Evolutionary conservation across 352 stramenopile species (phyloP), one percentile per base, ranked within the genome.

Genomic region (Pythium dissimile): DNA sequence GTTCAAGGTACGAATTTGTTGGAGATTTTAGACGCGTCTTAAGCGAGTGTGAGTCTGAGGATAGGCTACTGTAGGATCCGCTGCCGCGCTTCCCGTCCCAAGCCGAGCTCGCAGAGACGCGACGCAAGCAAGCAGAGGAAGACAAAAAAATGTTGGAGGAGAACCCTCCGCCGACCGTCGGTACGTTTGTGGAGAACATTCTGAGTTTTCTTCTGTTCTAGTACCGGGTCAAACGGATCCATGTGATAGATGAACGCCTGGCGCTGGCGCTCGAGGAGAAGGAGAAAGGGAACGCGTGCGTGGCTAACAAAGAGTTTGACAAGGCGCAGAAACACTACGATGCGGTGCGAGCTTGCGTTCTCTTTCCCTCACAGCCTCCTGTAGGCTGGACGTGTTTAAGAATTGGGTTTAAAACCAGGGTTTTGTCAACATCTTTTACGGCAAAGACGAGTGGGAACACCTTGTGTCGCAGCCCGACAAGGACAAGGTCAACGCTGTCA

Each of bases 381-480:
- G 37, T 21, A 18, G 49, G 49, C 47, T 67, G 11, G 50, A n/a
- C 27, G n/a, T 52, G 44, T 10, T 31, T 11, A 5, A 23, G 52
- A 9, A 41, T 39, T 5, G 20, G 8, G 8, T 21, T 26, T 56
- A 26, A 44, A 8, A 23, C 20, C 51, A 93, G 84, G 84, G 82
- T 6, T 94, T 94, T 46, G 84, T 94, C 3, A 80, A 92, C 63
- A 88, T 92, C 15, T 94, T 94, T 56, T 94, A 84, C 57, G 73
- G 72, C 27, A 94, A 94, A 47, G 84, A 94, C 44, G 84, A 94
- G 59, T 88, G 84, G 79, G 84, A 94, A 55, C 77, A 87, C 37
- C 73, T 92, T 32, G 72, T 94, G 28, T 64, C 80, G 1, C 61
- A 81, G 28, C 63, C 75, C 42, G 84, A 94, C 48, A 91, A 92